Evolutionary conservation across 345 rosid species (phyloP), one percentile per base, ranked within the genome.

Genomic region (Euphorbia tirucalli): DNA sequence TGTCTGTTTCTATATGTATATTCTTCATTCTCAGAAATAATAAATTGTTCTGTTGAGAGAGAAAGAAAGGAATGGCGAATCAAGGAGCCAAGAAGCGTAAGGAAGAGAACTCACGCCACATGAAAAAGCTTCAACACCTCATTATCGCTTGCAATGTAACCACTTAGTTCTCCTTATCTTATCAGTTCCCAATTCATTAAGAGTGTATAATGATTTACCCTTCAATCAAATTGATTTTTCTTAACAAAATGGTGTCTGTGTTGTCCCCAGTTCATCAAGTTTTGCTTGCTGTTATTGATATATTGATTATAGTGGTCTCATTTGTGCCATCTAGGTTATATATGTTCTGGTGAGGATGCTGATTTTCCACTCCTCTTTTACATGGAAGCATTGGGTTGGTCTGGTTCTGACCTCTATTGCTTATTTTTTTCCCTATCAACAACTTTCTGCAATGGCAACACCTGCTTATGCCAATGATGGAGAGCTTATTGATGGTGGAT

Each of bases 1-100:
- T n/a, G n/a, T n/a, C n/a, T n/a, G n/a, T n/a, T n/a, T 57, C 61
- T 24, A 57, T 25, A 24, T 57, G 32, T 11, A 24, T 22, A 58
- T 27, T 11, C 16, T 16, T 58, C n/a, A 22, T 27, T 14, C 22
- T 37, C 11, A 19, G 1, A 9, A 55, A 55, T 3, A 19, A 61
- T 19, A 21, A 37, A 61, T 31, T 61, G 65, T 18, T 32, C 21
- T 35, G 15, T 10, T 3, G 11, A 35, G 65, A 14, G 14, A 32
- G n/a, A 37, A 11, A 35, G 19, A 44, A 2, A 54, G 9, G 11
- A 66, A 93, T 91, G 96, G 98, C 94, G 70, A 93, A 93, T 86
- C 93, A 94, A 80, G 95, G 97, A 62, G 96, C 96, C 67, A 92
- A 94, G 88, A 90, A 92, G 85, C 92, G 93, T 0, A 92, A 83